phyloP scores from a whole-genome alignment of 176 grass and related monocot species.

The Thinopyrum elongatum region DNA sequence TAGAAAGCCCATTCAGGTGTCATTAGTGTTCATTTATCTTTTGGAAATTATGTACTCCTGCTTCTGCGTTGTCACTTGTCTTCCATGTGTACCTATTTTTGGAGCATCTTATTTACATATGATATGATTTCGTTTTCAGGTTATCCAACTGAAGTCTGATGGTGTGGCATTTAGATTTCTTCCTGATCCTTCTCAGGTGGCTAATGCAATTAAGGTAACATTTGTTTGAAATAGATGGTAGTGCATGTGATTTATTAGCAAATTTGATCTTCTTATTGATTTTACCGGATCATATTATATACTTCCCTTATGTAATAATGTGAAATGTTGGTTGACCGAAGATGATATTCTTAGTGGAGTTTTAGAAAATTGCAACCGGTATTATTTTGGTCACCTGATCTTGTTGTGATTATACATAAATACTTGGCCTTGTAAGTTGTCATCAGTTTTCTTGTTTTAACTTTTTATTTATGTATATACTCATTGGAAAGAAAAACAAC shows the following conservation, averaged over 20 bases:
- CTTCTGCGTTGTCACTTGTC: not conserved
- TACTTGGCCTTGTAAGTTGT: not conserved
- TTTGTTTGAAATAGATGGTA: not conserved
- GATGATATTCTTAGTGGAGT: not conserved
- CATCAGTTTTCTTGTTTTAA: not conserved
- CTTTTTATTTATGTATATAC: not conserved
- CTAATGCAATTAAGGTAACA: slow-evolving; percentile 79
- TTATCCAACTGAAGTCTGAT: slow-evolving; percentile 79
- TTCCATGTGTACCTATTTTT: not conserved
- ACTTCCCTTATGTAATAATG: not conserved
- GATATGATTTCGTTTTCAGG: slow-evolving; percentile 36
- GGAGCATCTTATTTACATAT: not conserved
- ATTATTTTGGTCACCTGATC: not conserved
- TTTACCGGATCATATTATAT: not conserved
- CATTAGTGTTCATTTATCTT: not conserved
- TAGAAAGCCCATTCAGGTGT: not conserved
- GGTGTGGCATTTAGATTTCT: slow-evolving; percentile 87
- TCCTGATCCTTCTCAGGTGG: slow-evolving; percentile 86
- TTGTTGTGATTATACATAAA: slow-evolving; percentile 17
- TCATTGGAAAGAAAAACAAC: not conserved
- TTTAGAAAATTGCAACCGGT: not conserved
- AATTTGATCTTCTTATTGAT: not conserved
- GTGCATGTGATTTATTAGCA: not conserved
- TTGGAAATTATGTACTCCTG: not conserved
- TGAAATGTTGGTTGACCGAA: not conserved